Conservation (phyloP, 805 yeast genomes). For the Candida michaelii region DNA sequence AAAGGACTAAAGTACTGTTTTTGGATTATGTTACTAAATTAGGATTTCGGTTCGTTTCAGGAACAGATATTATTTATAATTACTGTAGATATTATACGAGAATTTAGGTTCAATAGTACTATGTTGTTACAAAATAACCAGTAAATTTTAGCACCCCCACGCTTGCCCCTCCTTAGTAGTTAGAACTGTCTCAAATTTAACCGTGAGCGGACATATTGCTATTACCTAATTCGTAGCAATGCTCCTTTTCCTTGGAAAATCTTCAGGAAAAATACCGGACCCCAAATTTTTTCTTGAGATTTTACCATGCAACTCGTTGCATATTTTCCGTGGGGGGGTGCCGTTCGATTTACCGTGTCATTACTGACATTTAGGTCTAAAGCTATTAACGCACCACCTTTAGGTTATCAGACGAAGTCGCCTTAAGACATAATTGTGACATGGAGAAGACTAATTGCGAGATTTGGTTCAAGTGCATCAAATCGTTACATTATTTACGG, state of each 20-base stretch:
- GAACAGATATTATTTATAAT: not conserved
- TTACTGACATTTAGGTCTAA: too few relatives aligned
- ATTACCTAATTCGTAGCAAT: slow-evolving; percentile 1
- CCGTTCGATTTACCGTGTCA: not conserved
- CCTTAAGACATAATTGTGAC: too few relatives aligned
- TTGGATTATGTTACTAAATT: not conserved
- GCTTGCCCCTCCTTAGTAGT: not conserved
- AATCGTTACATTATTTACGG: too few relatives aligned
- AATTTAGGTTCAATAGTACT: not conserved
- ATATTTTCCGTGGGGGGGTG: slow-evolving; percentile 1
- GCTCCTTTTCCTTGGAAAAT: slow-evolving; percentile 1
- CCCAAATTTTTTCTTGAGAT: not conserved
- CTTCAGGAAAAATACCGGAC: not conserved
- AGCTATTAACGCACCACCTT: too few relatives aligned
- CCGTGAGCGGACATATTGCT: not conserved
- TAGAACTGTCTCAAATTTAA: not conserved
- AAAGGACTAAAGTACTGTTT: not conserved
- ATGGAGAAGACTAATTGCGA: too few relatives aligned
- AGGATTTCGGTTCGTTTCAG: not conserved
- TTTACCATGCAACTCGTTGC: too few relatives aligned
- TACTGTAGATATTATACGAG: not conserved
- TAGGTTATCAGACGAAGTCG: too few relatives aligned
- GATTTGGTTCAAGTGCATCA: too few relatives aligned
- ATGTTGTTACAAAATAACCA: not conserved
- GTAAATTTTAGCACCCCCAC: not conserved